Base-by-base conservation (phyloP, 352 stramenopile species). In the Aphanomyces cochlioides region DNA sequence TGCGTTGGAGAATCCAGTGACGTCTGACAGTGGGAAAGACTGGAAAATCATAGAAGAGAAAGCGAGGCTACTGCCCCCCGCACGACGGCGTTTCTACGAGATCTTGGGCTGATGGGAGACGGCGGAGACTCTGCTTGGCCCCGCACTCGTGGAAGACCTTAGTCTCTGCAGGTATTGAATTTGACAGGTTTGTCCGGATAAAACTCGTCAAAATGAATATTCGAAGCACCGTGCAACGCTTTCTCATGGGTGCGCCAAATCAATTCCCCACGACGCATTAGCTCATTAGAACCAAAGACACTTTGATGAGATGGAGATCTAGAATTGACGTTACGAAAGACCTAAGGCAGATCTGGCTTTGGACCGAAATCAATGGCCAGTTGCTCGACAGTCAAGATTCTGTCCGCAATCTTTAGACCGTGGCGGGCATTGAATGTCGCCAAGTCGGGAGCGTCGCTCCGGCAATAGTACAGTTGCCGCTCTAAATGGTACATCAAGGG, bases 401-500 rank as follows among this genome's bases (percentile, higher is more conserved):
- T 17, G 3, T 19, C 15, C 59, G 59, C 54, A 36, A 67, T 50
- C n/a, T 10, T 19, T 6, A 67, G 28, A 15, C 59, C 59, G 19
- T 37, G 47, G 10, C 6, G 17, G 0, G 59, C 19, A 54, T 67
- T 67, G 59, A 56, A 67, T 4, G 39, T 17, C 4, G 39, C 40
- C n/a, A 67, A 37, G 59, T 67, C 59, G 4, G 28, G 39, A 21
- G 21, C 79, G 54, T 58, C 74, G 53, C 75, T 61, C 47, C 85
- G 85, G 73, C 85, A 93, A 28, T 85, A 74, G 73, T 92, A 93
- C 0, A 93, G 74, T 17, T 76, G 77, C 7, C 85, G 77, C 73
- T 93, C 85, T 12, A 91, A 68, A 73, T 93, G 84, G 69, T 90
- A 90, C 85, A 93, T 93, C 45, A 92, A 74, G 17, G 69, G 47